Base-by-base conservation (phyloP, 805 yeast genomes). In the Hanseniaspora opuntiae region DNA sequence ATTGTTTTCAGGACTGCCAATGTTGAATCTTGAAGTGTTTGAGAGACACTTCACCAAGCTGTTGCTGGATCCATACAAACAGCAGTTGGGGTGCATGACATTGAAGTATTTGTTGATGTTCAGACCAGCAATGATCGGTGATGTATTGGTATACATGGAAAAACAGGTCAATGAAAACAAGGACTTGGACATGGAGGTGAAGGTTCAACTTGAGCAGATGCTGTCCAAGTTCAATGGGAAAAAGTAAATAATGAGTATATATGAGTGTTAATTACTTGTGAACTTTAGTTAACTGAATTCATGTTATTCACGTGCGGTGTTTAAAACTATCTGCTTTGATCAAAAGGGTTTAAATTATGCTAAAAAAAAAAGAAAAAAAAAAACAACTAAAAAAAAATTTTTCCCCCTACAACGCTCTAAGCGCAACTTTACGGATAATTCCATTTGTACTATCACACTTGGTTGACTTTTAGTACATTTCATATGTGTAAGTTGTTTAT, bases 1-100 rank as follows among this genome's bases (percentile, higher is more conserved):
- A 55, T 70, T 93, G 49, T 70, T 93, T 52, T 83, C 95, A 56
- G 99, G 93, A 63, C 67, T 94, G 49, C 98, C 99, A 2, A 80
- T 72, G 51, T 71, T 94, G 55, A 77, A 82, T 55, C 44, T 35
- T 28, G 19, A n/a, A 3, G n/a, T 50, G 8, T 36, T 50, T 32
- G 71, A 72, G 35, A 75, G 70, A 0, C 74, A 87, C 57, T 79
- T 93, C 1, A 67, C 69, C 20, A 79, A 81, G 55, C 68, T 93
- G 16, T 84, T 96, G 62, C 70, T 78, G 45, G 97, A 93, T 64
- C 97, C 97, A 0, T 83, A 78, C 22, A 77, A 97, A 66, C 73
- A 79, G 22, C 75, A 81, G 50, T 69, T 90, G 24, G 98, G 97
- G 0, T 79, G 86, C 60, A 82, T 86, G 60, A 79, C 95, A 1